Base-by-base conservation (phyloP, 208 protist genomes). In the Dictyostelium gargantuum region DNA sequence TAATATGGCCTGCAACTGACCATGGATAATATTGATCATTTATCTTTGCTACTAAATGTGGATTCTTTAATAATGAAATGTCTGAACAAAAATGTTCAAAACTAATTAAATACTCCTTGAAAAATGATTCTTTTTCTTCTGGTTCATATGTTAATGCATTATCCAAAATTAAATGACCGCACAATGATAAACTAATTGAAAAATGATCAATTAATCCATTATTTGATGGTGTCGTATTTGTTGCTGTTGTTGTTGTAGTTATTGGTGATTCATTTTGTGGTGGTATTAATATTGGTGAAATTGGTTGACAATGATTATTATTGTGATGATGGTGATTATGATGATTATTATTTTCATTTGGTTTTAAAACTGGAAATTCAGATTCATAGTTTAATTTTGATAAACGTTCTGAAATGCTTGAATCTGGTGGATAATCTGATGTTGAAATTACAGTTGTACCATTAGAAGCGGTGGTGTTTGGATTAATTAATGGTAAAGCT, bases 11-110 rank as follows among this genome's bases (percentile, higher is more conserved):
- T 3, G 89, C 93, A 26, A 93, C 74, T 9, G 93, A 76, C 77
- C 91, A 91, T 66, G 93, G 91, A 44, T 85, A 89, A 42, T 82
- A 73, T 29, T 77, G 21, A 40, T 42, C 52, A 50, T 70, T 61
- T 10, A 94, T 56, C 54, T 84, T 94, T 29, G 92, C 79, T 8
- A 94, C 70, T 4, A 94, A 44, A 66, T 89, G 74, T 66, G 84
- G 92, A 54, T 94, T 94, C 44, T 91, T 91, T 29, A 79, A 68
- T 44, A 89, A 19, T 15, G 68, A 17, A n/a, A 38, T 19, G 48
- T 89, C 70, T 13, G 44, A 52, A 38, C 82, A 84, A 72, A 91
- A 85, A 19, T 94, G 77, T 52, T 89, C 92, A 77, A 74, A 84
- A 15, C 44, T 74, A 58, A 93, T 91, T 23, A 94, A 11, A 54